Conservation (phyloP, 2,329 filamentous ascomycete genomes). For the Apiospora sp. region DNA sequence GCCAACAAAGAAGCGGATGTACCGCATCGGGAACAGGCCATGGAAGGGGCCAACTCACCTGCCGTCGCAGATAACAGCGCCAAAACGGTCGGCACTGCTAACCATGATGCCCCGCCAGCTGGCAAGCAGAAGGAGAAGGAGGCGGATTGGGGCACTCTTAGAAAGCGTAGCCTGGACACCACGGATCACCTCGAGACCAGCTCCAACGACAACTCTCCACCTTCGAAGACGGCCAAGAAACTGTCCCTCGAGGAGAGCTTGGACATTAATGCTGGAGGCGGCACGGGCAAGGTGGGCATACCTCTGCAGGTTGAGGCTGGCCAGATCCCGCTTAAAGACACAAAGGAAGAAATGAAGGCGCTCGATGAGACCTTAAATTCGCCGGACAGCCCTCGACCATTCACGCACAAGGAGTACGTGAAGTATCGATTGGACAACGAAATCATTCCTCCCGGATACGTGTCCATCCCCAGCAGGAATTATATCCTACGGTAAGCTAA, state of each 20-base stretch:
- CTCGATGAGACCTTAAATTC: constrained; percentile 34
- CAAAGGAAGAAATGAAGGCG: constrained; percentile 34
- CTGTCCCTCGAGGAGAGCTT: constrained; percentile 28
- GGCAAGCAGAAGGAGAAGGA: constrained; percentile 3
- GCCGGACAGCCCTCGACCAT: constrained; percentile 49
- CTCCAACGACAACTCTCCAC: constrained; percentile 28
- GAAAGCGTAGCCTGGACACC: constrained; percentile 23
- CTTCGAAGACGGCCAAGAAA: constrained; percentile 30
- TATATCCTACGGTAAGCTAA: constrained; percentile 69
- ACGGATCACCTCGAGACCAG: constrained; percentile 26
- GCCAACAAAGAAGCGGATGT: neutral
- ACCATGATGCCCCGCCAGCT: neutral
- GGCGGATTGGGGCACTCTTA: constrained; percentile 4
- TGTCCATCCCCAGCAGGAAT: constrained; percentile 50
- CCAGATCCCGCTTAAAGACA: constrained; percentile 40
- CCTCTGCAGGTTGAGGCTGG: constrained; percentile 31
- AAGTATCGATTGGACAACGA: constrained; percentile 52
- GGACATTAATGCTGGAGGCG: constrained; percentile 28
- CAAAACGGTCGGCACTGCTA: neutral
- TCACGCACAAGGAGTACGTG: constrained; percentile 64
- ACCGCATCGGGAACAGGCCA: neutral
- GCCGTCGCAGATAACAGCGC: neutral
- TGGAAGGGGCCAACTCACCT: neutral
- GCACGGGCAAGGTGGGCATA: constrained; percentile 22
- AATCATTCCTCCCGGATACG: constrained; percentile 59